Evolutionary conservation across 78 protist species (phyloP).

Genomic region (Dictyostelium purpureum): DNA sequence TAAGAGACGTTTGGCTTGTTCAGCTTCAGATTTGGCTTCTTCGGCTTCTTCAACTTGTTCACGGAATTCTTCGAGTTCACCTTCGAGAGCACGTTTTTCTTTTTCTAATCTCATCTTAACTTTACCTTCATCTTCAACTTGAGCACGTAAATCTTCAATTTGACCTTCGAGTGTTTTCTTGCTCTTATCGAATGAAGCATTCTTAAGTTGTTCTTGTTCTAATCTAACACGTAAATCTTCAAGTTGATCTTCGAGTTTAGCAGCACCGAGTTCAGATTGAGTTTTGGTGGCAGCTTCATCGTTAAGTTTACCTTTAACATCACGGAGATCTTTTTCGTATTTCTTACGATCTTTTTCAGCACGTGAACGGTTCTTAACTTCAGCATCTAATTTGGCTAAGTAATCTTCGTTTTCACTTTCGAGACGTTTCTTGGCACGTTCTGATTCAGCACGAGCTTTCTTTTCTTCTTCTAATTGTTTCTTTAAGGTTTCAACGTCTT

Average conservation of each 20-base stretch:
- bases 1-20: conserved; percentile 52
- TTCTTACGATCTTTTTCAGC: conserved; percentile 73
- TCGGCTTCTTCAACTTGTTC: conserved; percentile 72
- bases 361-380: conserved; percentile 33
- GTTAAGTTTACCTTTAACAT: conserved; percentile 38
- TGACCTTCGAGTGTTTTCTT: conserved; percentile 76
- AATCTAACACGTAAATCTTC: conserved; percentile 46
- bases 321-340: conserved; percentile 45
- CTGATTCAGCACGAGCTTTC: conserved; percentile 44
- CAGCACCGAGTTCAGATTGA: conserved; percentile 63
- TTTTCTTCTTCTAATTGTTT: conserved; percentile 66
- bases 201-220: conserved; percentile 16
- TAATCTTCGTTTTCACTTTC: conserved; percentile 75
- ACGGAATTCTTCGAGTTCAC: conserved; percentile 58
- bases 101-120: conserved; percentile 73
- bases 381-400: conserved; percentile 44
- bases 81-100: conserved; percentile 79
- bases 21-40: conserved; percentile 66
- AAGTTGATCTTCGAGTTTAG: conserved; percentile 65
- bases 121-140: conserved; percentile 73
- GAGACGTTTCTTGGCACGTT: conserved; percentile 57
- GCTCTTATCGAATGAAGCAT: conserved; percentile 47
- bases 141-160: conserved; percentile 69
- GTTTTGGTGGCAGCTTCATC: conserved; percentile 77
- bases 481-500: conserved; percentile 62